Percentiles rank a stretch among this genome's conserved stretches.
phyloP scores from a whole-genome alignment of 1,284 basidiomycete species.

The Rhodotorula sp. region DNA sequence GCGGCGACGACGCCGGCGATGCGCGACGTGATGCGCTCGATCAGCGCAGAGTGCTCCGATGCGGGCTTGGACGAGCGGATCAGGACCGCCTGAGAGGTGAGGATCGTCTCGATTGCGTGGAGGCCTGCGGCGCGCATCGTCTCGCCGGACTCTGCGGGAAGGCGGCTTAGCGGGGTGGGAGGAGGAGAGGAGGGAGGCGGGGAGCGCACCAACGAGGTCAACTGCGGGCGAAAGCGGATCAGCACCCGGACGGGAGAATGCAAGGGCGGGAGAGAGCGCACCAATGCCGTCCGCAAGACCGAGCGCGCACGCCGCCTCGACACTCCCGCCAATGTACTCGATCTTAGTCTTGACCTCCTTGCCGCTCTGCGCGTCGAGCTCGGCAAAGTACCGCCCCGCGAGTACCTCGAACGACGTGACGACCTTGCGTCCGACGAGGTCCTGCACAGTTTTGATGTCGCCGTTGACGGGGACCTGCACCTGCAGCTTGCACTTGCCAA shows the following conservation, averaged over 20 bases:
- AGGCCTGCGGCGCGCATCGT: constrained; percentile 99
- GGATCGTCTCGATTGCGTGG: constrained; percentile 84
- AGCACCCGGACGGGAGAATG: not conserved
- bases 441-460: constrained; percentile 69
- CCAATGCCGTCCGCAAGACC: constrained; percentile 93
- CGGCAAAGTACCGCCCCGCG: constrained; percentile 73
- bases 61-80: constrained; percentile 72
- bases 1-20: constrained; percentile 94
- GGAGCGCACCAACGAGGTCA: constrained; percentile 78
- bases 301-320: constrained; percentile 95
- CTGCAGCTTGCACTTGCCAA: constrained; percentile 92
- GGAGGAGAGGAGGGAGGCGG: not conserved
- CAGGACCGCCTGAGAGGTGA: constrained; percentile 88
- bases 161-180: not conserved
- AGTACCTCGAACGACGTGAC: constrained; percentile 94
- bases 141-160: constrained; percentile 83
- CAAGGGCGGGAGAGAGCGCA: constrained; percentile 1
- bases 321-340: constrained; percentile 95
- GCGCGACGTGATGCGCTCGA: constrained; percentile 78
- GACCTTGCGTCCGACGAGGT: constrained; percentile 85
- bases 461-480: constrained; percentile 88
- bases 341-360: constrained; percentile 65
- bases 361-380: constrained; percentile 65
- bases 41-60: constrained; percentile 60
- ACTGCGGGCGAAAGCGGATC: constrained; percentile 56